Base-by-base conservation (phyloP, 768 basidiomycete genomes). In the Paxillus ammoniavirescens region DNA sequence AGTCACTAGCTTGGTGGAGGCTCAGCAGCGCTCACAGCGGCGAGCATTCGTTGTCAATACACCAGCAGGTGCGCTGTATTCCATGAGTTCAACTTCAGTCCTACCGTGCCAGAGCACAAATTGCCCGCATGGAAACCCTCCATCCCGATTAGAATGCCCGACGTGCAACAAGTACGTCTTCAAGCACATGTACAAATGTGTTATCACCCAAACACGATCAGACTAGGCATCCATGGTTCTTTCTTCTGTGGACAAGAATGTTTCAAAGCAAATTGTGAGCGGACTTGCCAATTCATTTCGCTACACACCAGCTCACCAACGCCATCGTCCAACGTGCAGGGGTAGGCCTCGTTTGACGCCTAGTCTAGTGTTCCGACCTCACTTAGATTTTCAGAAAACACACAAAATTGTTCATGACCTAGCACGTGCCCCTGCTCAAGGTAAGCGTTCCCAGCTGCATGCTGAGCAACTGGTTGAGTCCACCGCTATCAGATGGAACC, bases 231-330 rank as follows among this genome's bases (percentile, higher is more conserved):
- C 58, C 79, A 78, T 45, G 89, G 91, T 30, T 93, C 91, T 31
- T 90, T 88, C 68, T 98, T 95, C 73, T 98, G 96, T 60, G 84
- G 86, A 23, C 96, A 98, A 71, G 92, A 91, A 47, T 98, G 96
- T 73, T 98, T 98, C 82, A 98, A 97, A 72, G 81, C 86, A 44
- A 87, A 82, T 70, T 98, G 96, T 95, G 70, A 77, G 93, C 78
- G 37, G 6, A 17, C 31, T 8, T 8, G 15, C 10, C 47, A 5
- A 28, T 28, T 18, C 15, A 38, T 21, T 15, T 9, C 21, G 10
- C 35, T 6, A 15, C 12, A n/a, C 9, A 37, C 55, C 6, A 53
- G 44, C 47, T 48, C 17, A 36, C 38, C 41, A 47, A 35, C 5
- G 15, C 1, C 23, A 35, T 48, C 42, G 26, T 42, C 49, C 15